Evolutionary conservation across 176 grass and related monocot genomes (phyloP).

Genomic region (Triticum turgidum): DNA sequence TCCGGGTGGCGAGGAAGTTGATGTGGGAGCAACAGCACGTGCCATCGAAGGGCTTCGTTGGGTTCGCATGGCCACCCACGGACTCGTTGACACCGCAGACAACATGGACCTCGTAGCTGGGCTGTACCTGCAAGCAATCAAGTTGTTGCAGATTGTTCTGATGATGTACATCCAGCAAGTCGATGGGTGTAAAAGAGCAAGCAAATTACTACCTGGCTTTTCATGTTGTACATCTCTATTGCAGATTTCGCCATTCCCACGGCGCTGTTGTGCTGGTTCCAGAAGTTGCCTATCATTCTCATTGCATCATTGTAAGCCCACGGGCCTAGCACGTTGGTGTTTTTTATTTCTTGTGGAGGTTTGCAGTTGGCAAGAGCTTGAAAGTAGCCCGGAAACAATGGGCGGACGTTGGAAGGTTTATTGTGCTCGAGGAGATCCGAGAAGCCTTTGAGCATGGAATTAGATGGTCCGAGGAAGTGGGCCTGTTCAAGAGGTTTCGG

Average conservation of each 20-base stretch:
- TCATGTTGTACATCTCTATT: not conserved
- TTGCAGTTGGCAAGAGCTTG: not conserved
- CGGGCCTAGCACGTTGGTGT: not conserved
- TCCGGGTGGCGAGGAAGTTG: not conserved
- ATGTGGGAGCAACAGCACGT: too few relatives aligned
- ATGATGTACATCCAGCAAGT: not conserved
- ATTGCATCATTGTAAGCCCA: not conserved
- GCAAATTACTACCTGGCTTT: rapidly evolving
- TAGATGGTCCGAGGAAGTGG: not conserved
- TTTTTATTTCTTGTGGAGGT: not conserved
- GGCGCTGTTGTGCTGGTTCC: not conserved
- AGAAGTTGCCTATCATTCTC: not conserved
- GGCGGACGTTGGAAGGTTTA: not conserved
- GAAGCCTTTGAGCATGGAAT: not conserved
- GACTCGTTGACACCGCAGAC: too few relatives aligned
- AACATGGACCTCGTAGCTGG: too few relatives aligned
- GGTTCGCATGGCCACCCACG: too few relatives aligned
- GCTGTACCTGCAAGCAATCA: not conserved
- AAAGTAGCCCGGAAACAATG: not conserved
- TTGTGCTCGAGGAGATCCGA: not conserved
- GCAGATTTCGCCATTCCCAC: not conserved
- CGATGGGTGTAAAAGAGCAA: not conserved
- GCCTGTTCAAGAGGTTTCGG: not conserved
- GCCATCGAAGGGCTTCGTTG: too few relatives aligned
- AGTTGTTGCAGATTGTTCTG: not conserved